Evolutionary conservation across 2,329 filamentous ascomycete genomes (phyloP), one percentile per base, ranked within the genome.

Genomic region (Penicillium psychrosexuale): DNA sequence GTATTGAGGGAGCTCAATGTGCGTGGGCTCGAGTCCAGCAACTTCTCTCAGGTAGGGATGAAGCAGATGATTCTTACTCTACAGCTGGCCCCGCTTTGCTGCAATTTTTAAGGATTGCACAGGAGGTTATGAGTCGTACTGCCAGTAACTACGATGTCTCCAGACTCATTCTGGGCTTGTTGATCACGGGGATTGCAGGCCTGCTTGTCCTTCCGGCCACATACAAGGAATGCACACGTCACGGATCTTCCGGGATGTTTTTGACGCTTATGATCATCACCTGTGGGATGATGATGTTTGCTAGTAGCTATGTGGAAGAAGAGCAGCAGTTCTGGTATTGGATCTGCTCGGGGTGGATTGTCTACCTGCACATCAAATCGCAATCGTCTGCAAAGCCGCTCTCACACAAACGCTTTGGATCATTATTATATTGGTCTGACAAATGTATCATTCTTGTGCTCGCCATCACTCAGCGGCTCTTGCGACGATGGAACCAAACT

Each of bases 251-350:
- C 17, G 64, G 66, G 3, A 22, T 66, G 4, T 73, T 75, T 3
- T 76, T 89, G 47, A 61, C 76, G 3, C 59, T 81, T 2, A 77
- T 85, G 30, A 82, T 82, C 0, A 45, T 86, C 0, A 72, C 82
- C 0, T 96, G 97, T 68, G 85, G 87, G 1, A 71, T 84, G 36
- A 95, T 97, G 85, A 97, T 97, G 92, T 97, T 97, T 74, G 93
- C 92, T 9, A 96, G 90, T 70, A 97, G 92, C 68, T 99, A 94
- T 71, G 91, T 99, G 2, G 94, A 99, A 73, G 94, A 99, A 75
- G 94, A 99, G 72, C 94, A 99, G 47, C 91, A 97, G 63, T 97
- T 96, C 70, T 99, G 94, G 94, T 97, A 99, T 74, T 97, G 93
- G 91, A 75, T 84, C 1, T 83, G 87, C 0, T 71, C 71, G 17